Percentiles rank a stretch among this genome's conserved stretches.
Conservation (phyloP, 2,329 filamentous ascomycete genomes). For the Penicillium italicum region DNA sequence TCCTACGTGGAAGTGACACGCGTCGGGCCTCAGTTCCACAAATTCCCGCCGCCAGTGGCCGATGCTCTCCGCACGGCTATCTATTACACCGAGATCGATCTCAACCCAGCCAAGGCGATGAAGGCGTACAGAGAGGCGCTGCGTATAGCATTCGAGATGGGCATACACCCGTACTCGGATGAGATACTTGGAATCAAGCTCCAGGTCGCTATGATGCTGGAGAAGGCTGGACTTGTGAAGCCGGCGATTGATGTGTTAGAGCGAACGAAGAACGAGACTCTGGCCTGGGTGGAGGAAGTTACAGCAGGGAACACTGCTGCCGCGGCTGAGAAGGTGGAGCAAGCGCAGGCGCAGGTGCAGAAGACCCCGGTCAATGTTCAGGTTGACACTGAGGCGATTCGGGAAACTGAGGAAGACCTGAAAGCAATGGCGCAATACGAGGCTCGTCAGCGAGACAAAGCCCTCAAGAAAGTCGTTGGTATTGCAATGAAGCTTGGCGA, state of each 20-base stretch:
- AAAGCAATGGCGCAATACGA: constrained; percentile 29
- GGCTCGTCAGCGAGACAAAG: constrained; percentile 54
- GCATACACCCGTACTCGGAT: constrained; percentile 84
- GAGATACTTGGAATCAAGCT: constrained; percentile 88
- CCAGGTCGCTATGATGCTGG: constrained; percentile 72
- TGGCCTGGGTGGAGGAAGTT: constrained; percentile 40
- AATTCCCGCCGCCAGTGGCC: constrained; percentile 45
- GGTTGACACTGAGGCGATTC: constrained; percentile 19
- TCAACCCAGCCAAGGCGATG: constrained; percentile 72
- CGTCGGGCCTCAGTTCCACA: constrained; percentile 40
- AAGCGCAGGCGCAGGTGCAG: constrained; percentile 20
- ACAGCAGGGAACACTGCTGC: constrained; percentile 21
- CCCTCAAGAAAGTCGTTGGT: constrained; percentile 70
- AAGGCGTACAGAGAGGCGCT: constrained; percentile 81
- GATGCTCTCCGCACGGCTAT: constrained; percentile 73
- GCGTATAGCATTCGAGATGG: constrained; percentile 65
- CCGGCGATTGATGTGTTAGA: constrained; percentile 75
- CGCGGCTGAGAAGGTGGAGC: constrained; percentile 6
- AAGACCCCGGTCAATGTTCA: constrained; percentile 20
- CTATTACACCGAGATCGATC: constrained; percentile 76
- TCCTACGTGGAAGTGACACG: constrained; percentile 44
- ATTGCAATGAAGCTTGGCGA: constrained; percentile 81
- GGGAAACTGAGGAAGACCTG: constrained; percentile 23
- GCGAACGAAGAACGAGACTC: constrained; percentile 66
- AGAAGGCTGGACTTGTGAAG: constrained; percentile 67